Conservation (phyloP, 352 stramenopile genomes). For the Phytophthora pseudosyringae region DNA sequence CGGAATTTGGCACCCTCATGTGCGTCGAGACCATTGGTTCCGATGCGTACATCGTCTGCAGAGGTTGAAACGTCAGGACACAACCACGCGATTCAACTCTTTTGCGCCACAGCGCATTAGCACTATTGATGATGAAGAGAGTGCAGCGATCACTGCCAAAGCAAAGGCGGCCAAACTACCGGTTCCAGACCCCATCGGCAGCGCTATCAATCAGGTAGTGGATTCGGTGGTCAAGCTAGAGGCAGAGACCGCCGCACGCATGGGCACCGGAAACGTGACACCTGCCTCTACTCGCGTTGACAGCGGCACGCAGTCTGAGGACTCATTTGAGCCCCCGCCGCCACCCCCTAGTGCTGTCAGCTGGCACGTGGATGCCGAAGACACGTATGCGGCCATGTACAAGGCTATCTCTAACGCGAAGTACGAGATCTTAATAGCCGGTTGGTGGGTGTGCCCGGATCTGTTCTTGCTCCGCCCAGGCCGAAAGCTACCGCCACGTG, state of each 20-base stretch:
- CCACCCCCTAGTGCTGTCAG: constrained; percentile 67
- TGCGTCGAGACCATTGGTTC: constrained; percentile 87
- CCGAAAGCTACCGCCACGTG: constrained; percentile 53
- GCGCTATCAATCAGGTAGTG: constrained; percentile 37
- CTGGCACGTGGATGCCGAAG: constrained; percentile 89
- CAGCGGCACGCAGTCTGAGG: constrained; percentile 68
- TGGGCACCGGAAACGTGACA: constrained; percentile 32
- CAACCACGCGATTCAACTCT: constrained; percentile 75
- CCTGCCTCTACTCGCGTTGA: constrained; percentile 42
- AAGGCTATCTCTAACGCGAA: constrained; percentile 88
- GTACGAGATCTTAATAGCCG: constrained; percentile 91
- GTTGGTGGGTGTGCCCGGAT: constrained; percentile 91
- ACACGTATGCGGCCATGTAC: constrained; percentile 88
- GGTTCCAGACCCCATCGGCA: constrained; percentile 10
- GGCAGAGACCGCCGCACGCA: constrained; percentile 28
- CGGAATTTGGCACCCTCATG: constrained; percentile 84
- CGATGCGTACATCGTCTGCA: constrained; percentile 74
- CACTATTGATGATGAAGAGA: constrained; percentile 44
- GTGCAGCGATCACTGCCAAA: constrained; percentile 35
- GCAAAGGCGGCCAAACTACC: constrained; percentile 32
- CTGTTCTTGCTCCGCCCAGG: constrained; percentile 79
- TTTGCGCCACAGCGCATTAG: constrained; percentile 76
- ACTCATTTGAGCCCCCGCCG: constrained; percentile 51
- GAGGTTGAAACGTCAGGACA: constrained; percentile 81
- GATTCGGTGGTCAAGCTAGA: constrained; percentile 46